phyloP scores from a whole-genome alignment of 495 filamentous ascomycete genomes.

The Gamarada debralockiae region DNA sequence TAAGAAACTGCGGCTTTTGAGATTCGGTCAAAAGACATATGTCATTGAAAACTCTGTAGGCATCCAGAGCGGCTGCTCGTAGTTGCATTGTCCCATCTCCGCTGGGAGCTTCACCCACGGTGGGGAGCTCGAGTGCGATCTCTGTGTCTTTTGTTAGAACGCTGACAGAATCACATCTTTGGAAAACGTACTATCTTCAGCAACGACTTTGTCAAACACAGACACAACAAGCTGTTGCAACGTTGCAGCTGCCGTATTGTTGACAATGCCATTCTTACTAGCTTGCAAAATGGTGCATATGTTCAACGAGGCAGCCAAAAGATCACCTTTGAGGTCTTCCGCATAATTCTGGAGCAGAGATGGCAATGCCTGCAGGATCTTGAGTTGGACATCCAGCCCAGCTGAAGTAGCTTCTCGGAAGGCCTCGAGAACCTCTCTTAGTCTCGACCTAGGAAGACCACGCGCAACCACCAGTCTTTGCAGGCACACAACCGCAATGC shows the following conservation, averaged over 20 bases:
- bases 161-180: background rate
- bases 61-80: conserved; percentile 77
- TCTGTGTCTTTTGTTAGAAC: conserved; percentile 23
- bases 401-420: conserved; percentile 70
- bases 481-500: conserved; percentile 80
- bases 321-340: conserved; percentile 70
- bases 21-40: conserved; percentile 84
- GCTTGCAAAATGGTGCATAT: conserved; percentile 88
- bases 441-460: conserved; percentile 64
- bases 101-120: conserved; percentile 56
- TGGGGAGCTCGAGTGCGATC: conserved; percentile 45
- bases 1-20: conserved; percentile 74
- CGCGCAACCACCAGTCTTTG: conserved; percentile 81
- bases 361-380: conserved; percentile 92
- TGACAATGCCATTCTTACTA: conserved; percentile 87
- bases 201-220: conserved; percentile 84
- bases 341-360: conserved; percentile 89
- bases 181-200: conserved; percentile 65
- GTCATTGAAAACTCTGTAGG: conserved; percentile 82
- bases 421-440: conserved; percentile 82
- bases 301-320: conserved; percentile 76
- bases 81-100: conserved; percentile 62
- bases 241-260: conserved; percentile 91
- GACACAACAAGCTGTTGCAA: conserved; percentile 90
- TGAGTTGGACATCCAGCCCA: conserved; percentile 90